Evolutionary conservation across 208 protist species (phyloP).

Genomic region (Strigomonas culicis): DNA sequence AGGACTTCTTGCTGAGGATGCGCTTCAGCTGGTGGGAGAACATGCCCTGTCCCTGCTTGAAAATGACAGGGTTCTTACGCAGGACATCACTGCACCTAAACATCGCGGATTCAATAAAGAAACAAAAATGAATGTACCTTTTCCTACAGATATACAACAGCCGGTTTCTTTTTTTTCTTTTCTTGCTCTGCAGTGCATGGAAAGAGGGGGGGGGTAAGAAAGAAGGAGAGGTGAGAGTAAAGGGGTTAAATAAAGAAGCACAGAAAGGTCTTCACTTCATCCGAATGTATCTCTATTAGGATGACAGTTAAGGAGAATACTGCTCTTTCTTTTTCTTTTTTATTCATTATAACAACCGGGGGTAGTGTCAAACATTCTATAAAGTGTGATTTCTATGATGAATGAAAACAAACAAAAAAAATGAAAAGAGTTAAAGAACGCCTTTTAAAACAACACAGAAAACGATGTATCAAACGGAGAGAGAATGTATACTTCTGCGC

Average conservation of each 20-base stretch:
- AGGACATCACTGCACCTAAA: constrained; percentile 28
- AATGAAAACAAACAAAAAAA: constrained; percentile 8
- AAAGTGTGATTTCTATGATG: not conserved
- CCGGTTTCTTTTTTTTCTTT: constrained; percentile 13
- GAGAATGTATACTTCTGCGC: not conserved
- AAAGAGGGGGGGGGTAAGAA: not conserved
- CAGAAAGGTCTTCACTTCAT: too few relatives aligned
- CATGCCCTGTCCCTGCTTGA: constrained; percentile 91
- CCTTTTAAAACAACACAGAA: constrained; percentile 9
- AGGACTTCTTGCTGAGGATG: constrained; percentile 88
- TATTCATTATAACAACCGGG: constrained; percentile 2
- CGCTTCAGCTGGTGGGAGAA: constrained; percentile 89
- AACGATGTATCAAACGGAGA: constrained; percentile 1
- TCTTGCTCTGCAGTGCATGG: too few relatives aligned
- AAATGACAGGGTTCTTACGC: constrained; percentile 86
- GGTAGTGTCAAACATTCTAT: not conserved
- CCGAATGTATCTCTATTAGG: too few relatives aligned
- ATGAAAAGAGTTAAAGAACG: constrained; percentile 11
- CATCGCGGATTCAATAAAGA: constrained; percentile 34
- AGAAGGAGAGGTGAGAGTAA: not conserved
- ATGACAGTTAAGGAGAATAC: not conserved
- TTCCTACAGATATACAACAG: not conserved
- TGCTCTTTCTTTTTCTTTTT: not conserved
- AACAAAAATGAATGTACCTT: constrained; percentile 10
- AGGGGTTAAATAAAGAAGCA: not conserved